These are phyloP conservation scores for Neonectria punicea DNA, from an alignment of 2,329 filamentous ascomycete genomes.

Conservation along the genomic window DNA sequence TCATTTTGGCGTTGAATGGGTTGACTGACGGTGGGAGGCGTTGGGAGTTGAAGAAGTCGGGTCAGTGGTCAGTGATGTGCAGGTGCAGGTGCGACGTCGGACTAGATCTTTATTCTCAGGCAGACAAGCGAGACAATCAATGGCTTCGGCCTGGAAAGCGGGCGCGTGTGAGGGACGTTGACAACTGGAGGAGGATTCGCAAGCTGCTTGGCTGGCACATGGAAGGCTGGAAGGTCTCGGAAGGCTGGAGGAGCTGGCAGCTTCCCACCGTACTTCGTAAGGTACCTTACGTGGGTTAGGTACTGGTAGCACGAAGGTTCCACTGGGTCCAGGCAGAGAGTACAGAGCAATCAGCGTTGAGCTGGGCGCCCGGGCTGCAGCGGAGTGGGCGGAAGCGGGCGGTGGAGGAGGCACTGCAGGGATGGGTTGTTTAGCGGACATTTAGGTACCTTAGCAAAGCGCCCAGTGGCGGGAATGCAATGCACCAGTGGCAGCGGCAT, in stretches of 20 bases:
- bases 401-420: constrained; percentile 15
- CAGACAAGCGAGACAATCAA: constrained; percentile 12
- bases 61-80: background rate
- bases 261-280: no score
- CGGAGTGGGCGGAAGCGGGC: constrained; percentile 18
- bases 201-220: constrained; percentile 5
- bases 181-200: background rate
- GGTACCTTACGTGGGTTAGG: background rate
- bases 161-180: background rate
- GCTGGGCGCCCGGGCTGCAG: background rate
- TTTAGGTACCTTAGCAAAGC: no score
- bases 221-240: constrained; percentile 7
- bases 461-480: constrained; percentile 5
- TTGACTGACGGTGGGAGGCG: background rate
- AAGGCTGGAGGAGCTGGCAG: constrained; percentile 18
- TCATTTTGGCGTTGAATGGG: constrained; percentile 64
- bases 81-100: background rate
- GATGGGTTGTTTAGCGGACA: constrained; percentile 14
- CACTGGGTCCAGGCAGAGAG: no score
- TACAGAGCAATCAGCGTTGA: constrained; percentile 8
- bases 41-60: background rate
- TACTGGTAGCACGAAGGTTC: no score
- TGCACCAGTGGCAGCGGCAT: constrained; percentile 17
- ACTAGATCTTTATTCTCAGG: constrained; percentile 4
- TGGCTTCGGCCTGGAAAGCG: background rate